Evolutionary conservation across 179 eudicot species (phyloP), one percentile per base, ranked within the genome.

Genomic region (Heliamphora ciliata): DNA sequence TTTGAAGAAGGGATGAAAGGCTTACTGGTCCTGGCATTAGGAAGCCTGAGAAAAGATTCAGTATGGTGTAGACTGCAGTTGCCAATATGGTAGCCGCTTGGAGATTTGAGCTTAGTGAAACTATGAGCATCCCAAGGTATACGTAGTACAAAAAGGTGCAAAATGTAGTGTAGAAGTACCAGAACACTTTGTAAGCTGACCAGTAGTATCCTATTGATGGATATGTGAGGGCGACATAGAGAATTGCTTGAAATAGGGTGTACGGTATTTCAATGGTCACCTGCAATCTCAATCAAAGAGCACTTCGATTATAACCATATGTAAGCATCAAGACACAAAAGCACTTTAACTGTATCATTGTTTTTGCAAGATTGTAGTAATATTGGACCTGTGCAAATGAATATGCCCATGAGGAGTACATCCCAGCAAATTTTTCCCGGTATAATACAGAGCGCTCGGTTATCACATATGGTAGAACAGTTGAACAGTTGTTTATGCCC

Each of bases 381-480:
- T 40, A 40, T 6, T 77, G 60, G 75, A 86, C 90, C 90, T 87
- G 91, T 31, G 88, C 90, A 73, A 85, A 86, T 77, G 88, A 84
- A 67, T 86, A 87, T 18, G 88, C 90, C 88, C 86, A 83, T 31
- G 89, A 73, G 48, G 90, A 83, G 83, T 90, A 90, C 90, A 89
- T 89, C 67, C 89, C 91, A 8, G 90, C 89, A 85, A 89, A 86
- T 83, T 87, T 80, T 83, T 90, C 92, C 69, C 92, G 86, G 80
- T 88, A 89, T 17, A 89, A 85, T 24, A 88, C 89, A 48, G 70
- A 76, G 71, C 88, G 83, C 77, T 89, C 90, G 6, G 86, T 85
- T 84, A 85, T 82, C 58, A 89, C 79, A 80, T 80, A 67, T 13
- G 90, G 90, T 64, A 88, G 56, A 14, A 82, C 84, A 18, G 74